A percentile compares a stretch with the other conserved stretches of the same genome.
Conservation (phyloP, 768 basidiomycete genomes). For the Leccinum arenicola region DNA sequence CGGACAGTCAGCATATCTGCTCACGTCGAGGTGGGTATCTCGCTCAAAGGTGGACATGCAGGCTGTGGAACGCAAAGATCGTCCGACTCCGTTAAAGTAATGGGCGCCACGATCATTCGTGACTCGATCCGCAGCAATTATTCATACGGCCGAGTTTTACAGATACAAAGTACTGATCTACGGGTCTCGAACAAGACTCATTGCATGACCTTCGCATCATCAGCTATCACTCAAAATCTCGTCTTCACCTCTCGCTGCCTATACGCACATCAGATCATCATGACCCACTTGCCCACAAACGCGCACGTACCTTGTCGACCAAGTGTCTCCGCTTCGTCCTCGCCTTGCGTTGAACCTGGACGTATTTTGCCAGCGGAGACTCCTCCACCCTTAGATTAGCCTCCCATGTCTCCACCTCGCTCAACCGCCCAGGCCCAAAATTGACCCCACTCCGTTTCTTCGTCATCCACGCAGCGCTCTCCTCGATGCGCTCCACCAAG, state of each 20-base stretch:
- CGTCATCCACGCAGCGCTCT: conserved; percentile 78
- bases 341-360: conserved; percentile 77
- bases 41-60: neutral
- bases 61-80: neutral
- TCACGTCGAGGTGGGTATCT: neutral
- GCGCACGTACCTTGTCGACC: conserved; percentile 62
- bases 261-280: neutral
- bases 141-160: too few relatives aligned
- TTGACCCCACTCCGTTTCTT: conserved; percentile 61
- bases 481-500: conserved; percentile 84
- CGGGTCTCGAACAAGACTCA: neutral
- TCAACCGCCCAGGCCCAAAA: conserved; percentile 72
- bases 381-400: conserved; percentile 55
- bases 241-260: conserved; percentile 40
- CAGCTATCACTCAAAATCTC: conserved; percentile 58
- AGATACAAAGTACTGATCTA: too few relatives aligned
- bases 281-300: neutral
- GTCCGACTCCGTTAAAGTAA: too few relatives aligned
- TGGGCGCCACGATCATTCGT: neutral
- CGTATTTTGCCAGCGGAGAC: conserved; percentile 59
- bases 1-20: neutral
- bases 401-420: conserved; percentile 76
- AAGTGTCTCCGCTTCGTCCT: conserved; percentile 70
- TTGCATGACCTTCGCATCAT: neutral
- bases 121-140: neutral